Base-by-base conservation (phyloP, 495 filamentous ascomycete species). In the Hypoxylon subgilvum region DNA sequence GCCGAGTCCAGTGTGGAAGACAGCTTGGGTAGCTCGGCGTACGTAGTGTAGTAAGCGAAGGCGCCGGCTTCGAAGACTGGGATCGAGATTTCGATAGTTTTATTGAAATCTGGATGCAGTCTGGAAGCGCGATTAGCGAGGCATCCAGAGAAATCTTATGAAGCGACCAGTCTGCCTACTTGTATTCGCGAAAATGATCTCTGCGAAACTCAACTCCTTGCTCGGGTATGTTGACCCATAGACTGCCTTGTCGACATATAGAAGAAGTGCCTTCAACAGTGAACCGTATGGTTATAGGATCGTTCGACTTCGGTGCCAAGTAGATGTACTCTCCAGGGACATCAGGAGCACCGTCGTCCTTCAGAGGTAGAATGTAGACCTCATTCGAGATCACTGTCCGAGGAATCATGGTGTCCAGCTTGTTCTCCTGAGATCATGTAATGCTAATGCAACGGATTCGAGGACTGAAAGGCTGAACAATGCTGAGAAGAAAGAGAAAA, bases 11-110 rank as follows among this genome's bases (percentile, higher is more conserved):
- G 66, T 25, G 83, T 76, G 30, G 84, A 76, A 14, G 87, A 82
- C 66, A 96, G 88, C 19, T 84, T 76, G 1, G 94, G 95, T 13
- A 97, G 83, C 21, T 92, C 89, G 25, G 88, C 85, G 72, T 91
- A 99, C 39, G 92, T 94, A 21, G 89, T 91, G 73, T 97, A 99
- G 78, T 94, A 99, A 51, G 90, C 88, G 72, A 95, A 99, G 8
- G 94, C 88, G 57, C 95, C 94, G n/a, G 95, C 86, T 51, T 79
- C 75, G 53, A 84, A 75, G 63, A 99, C 86, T 2, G 90, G 87
- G 36, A 99, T 82, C 52, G 95, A 90, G 59, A 97, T 92, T 63
- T 93, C 83, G 64, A 94, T 87, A 12, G 86, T 88, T 65, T 88
- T 86, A 72, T 94, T 96, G 83, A 99, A 99, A 70, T 93, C 89